Conservation (phyloP, 2,329 filamentous ascomycete species). For the Aureobasidium sp. region DNA sequence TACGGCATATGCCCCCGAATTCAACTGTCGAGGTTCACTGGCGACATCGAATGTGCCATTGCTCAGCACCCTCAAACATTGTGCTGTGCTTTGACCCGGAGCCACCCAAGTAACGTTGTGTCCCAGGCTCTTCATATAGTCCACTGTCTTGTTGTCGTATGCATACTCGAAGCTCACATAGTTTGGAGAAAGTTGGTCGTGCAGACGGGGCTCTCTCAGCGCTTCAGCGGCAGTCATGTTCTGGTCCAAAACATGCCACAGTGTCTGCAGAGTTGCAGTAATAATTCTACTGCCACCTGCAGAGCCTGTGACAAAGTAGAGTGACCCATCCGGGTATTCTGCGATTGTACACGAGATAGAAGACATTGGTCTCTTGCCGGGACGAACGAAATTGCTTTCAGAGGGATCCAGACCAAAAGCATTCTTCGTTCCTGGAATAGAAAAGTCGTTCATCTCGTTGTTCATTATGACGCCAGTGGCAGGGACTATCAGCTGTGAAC, state of each 20-base stretch:
- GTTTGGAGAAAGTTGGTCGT: conserved; percentile 77
- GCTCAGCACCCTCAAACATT: conserved; percentile 55
- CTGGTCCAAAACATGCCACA: conserved; percentile 66
- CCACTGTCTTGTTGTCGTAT: conserved; percentile 59
- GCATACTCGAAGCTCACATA: conserved; percentile 58
- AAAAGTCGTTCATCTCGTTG: conserved; percentile 64
- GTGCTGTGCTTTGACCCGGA: conserved; percentile 59
- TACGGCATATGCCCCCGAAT: conserved; percentile 58
- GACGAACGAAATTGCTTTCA: conserved; percentile 71
- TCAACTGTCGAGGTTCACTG: conserved; percentile 65
- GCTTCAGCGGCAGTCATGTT: conserved; percentile 54
- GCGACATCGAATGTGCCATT: conserved; percentile 73
- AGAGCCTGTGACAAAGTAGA: conserved; percentile 65
- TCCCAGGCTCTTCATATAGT: conserved; percentile 55
- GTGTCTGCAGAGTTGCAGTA: conserved; percentile 66
- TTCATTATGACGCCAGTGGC: conserved; percentile 73
- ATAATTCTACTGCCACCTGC: conserved; percentile 81
- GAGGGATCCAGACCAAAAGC: conserved; percentile 80
- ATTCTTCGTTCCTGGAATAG: conserved; percentile 69
- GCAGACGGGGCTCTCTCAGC: conserved; percentile 60
- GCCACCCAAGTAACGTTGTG: conserved; percentile 67
- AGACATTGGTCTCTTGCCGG: conserved; percentile 74
- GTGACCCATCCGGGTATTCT: conserved; percentile 56
- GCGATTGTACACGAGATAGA: conserved; percentile 76
- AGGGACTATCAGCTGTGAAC: conserved; percentile 69